These are phyloP conservation scores for Crithidia sp. DNA, from an alignment of 208 protist genomes.

Conservation along the genomic window DNA sequence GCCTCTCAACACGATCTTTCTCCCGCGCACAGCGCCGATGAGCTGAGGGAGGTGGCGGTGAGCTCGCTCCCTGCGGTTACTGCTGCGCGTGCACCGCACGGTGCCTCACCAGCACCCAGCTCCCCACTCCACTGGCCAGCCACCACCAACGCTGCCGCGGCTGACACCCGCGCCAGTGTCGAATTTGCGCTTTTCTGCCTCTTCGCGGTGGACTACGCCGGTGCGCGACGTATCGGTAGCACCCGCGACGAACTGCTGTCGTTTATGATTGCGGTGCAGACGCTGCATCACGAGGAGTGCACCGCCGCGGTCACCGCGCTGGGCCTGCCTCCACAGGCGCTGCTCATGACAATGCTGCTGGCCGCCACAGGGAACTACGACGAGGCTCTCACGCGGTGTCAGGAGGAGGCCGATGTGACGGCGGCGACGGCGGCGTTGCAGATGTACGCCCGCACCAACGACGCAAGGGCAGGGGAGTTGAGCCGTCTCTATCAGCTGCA, in stretches of 20 bases:
- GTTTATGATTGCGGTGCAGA: constrained; percentile 10
- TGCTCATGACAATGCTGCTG: constrained; percentile 27
- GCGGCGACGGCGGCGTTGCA: constrained; percentile 29
- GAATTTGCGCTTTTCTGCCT: constrained; percentile 32
- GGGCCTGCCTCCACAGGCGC: constrained; percentile 2
- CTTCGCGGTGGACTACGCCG: constrained; percentile 19
- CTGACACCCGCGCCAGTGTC: constrained; percentile 5
- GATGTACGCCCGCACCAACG: constrained; percentile 13
- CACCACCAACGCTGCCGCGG: neutral
- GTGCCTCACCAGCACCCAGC: neutral
- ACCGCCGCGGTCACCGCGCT: neutral
- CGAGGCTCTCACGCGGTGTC: constrained; percentile 41
- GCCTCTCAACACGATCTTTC: neutral
- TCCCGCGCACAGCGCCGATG: neutral
- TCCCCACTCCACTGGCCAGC: neutral
- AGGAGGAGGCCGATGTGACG: constrained; percentile 23
- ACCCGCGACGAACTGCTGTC: constrained; percentile 14
- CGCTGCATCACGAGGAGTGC: constrained; percentile 8
- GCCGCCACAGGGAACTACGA: constrained; percentile 18
- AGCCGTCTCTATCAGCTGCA: constrained; percentile 34
- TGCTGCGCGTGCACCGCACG: neutral
- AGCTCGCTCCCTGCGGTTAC: neutral
- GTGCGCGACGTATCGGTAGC: constrained; percentile 10
- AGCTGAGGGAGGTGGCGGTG: neutral
- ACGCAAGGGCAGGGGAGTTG: neutral